Percentiles rank a stretch among this genome's conserved stretches.
These are phyloP conservation scores for Arachnomyces sp. DNA, from an alignment of 2,329 filamentous ascomycete species.

Conservation along the genomic window DNA sequence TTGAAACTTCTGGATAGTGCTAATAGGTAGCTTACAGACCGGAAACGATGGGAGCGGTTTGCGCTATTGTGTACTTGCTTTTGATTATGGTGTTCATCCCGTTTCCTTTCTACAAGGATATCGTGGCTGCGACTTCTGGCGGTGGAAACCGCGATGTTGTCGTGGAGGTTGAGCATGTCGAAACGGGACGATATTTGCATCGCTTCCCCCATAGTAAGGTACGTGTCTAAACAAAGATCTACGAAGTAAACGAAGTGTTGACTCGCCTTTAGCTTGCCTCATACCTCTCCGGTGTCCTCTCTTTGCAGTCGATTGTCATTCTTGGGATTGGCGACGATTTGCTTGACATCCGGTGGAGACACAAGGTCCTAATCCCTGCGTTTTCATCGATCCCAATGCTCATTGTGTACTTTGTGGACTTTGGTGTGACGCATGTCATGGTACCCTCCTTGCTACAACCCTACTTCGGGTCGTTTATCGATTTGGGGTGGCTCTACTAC, in stretches of 20 bases:
- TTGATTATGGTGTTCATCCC: constrained; percentile 87
- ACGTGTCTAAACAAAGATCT: constrained; percentile 11
- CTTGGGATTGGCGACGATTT: constrained; percentile 92
- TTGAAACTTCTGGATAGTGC: constrained; percentile 2
- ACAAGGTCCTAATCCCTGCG: constrained; percentile 96
- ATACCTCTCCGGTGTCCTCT: constrained; percentile 88
- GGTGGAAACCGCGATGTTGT: constrained; percentile 87
- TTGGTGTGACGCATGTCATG: constrained; percentile 91
- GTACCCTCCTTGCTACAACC: constrained; percentile 77
- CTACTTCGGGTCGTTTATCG: constrained; percentile 75
- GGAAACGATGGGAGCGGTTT: constrained; percentile 92
- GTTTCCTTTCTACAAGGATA: constrained; percentile 96
- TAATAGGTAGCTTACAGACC: constrained; percentile 44
- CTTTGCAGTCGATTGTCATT: constrained; percentile 80
- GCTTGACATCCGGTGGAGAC: constrained; percentile 96
- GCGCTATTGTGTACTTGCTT: constrained; percentile 84
- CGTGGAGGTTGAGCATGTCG: constrained; percentile 61
- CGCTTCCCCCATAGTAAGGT: constrained; percentile 93
- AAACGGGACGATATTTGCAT: constrained; percentile 78
- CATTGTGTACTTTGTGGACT: constrained; percentile 96
- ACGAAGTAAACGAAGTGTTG: background rate
- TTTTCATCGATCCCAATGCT: constrained; percentile 89
- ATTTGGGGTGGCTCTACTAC: constrained; percentile 81
- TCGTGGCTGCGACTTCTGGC: constrained; percentile 87
- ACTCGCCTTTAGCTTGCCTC: constrained; percentile 64